Evolutionary conservation across 2,329 filamentous ascomycete species (phyloP), one percentile per base, ranked within the genome.

Genomic region (Talaromyces islandicus): DNA sequence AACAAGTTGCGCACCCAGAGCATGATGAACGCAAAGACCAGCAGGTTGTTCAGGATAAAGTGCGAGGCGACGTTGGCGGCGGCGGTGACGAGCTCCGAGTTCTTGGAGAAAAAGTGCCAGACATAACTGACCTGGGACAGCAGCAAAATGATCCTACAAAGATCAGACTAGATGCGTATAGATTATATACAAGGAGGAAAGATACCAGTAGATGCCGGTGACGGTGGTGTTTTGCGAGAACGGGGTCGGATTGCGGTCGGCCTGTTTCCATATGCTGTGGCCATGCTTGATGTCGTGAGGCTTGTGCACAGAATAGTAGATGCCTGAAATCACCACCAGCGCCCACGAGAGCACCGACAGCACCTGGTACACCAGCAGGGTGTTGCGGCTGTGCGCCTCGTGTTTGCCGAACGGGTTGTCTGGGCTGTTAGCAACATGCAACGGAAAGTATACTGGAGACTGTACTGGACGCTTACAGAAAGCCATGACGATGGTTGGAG

Each of bases 1-100:
- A 92, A 94, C 74, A 89, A 83, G 54, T 81, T 85, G 67, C 88
- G 85, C 57, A 90, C 88, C 80, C 93, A 96, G 63, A 96, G 85
- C 79, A 92, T 86, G 68, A 95, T 84, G 74, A 92, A 96, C 66
- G 84, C 85, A 66, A 92, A 89, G 73, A 91, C 85, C 62, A 96
- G 82, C 48, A 96, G 78, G 75, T 96, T 96, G 81, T 91, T 89
- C 67, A 89, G 72, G 72, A 95, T 91, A 75, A 93, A 96, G 79
- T 96, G 90, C 66, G 85, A 83, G 62, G 90, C 91, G 14, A 95
- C 88, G 65, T 89, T 87, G 65, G 88, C 88, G 24, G 91, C 90
- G 17, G 85, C 82, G 62, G 85, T 83, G 64, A 91, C 84, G 57
- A 84, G 80, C 29, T 84, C 83, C 52, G 80, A 71, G 66, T 88